Evolutionary conservation across 768 basidiomycete genomes (phyloP), one percentile per base, ranked within the genome.

Genomic region (Russula abietina): DNA sequence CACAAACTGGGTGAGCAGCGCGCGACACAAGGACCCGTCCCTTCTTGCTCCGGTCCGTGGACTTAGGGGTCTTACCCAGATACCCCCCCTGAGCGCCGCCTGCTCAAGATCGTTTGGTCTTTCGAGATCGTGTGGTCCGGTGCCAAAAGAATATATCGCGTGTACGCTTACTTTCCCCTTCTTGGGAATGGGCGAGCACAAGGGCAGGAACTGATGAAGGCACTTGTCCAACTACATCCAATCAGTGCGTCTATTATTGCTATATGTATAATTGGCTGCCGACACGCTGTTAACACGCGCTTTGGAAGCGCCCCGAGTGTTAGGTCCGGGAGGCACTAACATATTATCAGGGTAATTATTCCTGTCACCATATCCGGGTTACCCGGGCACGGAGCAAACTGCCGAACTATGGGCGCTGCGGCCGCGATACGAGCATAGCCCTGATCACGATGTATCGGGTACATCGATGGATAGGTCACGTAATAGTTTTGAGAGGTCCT

Each of bases 371-470:
- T 49, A 54, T 64, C 49, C 62, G 62, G 62, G 57, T 28, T 55
- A 54, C 38, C 57, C 62, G 62, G 57, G 22, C 58, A 64, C 57
- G 62, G 62, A 59, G 46, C 62, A 50, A 49, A 26, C 62, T 54
- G 57, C 62, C 62, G 62, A 59, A 59, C 36, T 55, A 64, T 64
- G 62, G 62, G 62, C 62, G 62, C 62, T 64, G 62, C 62, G 58
- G 62, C 62, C 54, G 52, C 62, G 62, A 59, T 64, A 49, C 53
- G 39, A 59, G 52, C 51, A 62, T 38, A 59, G 57, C 58, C 57
- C 19, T 59, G 53, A 64, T 64, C 62, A 64, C 62, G 62, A 59
- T 59, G 62, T 19, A 64, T 59, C 61, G 61, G 61, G 58, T 19
- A 48, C 62, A 64, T 64, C 62, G 62, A 64, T 63, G 62, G 62